Evolutionary conservation across 768 basidiomycete genomes (phyloP).

Genomic region (Calocera viscosa): DNA sequence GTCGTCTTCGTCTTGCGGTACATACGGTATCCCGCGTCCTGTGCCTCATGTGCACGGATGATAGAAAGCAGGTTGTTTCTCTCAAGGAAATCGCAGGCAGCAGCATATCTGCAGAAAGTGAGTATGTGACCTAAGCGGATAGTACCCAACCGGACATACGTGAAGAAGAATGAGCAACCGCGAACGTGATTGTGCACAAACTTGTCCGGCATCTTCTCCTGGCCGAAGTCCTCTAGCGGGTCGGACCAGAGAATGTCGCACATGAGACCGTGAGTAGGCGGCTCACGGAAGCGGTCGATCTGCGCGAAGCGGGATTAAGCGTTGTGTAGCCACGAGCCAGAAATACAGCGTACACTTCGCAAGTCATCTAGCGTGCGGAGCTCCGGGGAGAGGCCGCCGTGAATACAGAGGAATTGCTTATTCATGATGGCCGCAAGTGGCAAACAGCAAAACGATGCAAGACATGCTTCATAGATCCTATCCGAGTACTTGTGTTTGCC

Average conservation of each 20-base stretch:
- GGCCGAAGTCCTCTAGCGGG: slow-evolving; percentile 93
- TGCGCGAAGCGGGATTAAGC: slow-evolving; percentile 24
- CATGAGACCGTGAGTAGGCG: slow-evolving; percentile 94
- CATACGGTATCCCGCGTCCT: slow-evolving; percentile 98
- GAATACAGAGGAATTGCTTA: slow-evolving; percentile 97
- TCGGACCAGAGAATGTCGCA: slow-evolving; percentile 98
- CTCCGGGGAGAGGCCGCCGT: slow-evolving; percentile 93
- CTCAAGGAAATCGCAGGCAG: slow-evolving; percentile 94
- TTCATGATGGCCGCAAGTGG: slow-evolving; percentile 98
- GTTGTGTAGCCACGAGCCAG: slow-evolving; percentile 9
- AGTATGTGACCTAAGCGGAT: not conserved
- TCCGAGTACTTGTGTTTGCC: slow-evolving; percentile 99
- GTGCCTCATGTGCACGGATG: slow-evolving; percentile 95
- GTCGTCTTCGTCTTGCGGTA: slow-evolving; percentile 97
- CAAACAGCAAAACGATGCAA: slow-evolving; percentile 92
- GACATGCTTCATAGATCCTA: slow-evolving; percentile 89
- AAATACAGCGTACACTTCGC: slow-evolving; percentile 48
- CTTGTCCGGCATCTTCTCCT: slow-evolving; percentile 78
- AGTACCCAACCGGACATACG: slow-evolving; percentile 39
- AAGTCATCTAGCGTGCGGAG: slow-evolving; percentile 92
- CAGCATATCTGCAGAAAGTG: slow-evolving; percentile 58
- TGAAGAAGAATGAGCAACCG: slow-evolving; percentile 95
- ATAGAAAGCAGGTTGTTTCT: slow-evolving; percentile 93
- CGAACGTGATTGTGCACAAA: slow-evolving; percentile 95
- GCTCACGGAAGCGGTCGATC: slow-evolving; percentile 98